Conservation (phyloP, 2,329 filamentous ascomycete species). For the Sphaerulina populicola region DNA sequence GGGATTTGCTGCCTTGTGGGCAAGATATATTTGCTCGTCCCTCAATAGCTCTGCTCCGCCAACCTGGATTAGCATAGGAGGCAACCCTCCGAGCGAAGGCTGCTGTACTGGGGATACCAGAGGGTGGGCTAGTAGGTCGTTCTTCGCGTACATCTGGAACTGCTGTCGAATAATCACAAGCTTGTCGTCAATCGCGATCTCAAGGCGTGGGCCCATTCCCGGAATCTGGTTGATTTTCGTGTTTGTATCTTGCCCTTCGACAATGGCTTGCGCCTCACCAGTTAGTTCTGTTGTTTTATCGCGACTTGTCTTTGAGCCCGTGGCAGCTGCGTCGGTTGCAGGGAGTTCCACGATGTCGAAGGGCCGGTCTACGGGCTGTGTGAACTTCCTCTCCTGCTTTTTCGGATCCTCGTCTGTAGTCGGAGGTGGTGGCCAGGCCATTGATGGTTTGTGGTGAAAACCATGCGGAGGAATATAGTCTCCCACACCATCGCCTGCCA, state of each 20-base stretch:
- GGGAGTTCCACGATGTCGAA: slow-evolving; percentile 27
- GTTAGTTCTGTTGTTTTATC: slow-evolving; percentile 15
- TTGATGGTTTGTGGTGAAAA: slow-evolving; percentile 82
- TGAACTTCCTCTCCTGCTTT: slow-evolving; percentile 15
- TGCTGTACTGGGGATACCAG: slow-evolving; percentile 84
- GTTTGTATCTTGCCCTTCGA: slow-evolving; percentile 14
- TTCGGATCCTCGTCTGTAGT: slow-evolving; percentile 51
- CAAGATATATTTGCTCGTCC: slow-evolving; percentile 91
- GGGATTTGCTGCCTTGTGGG: slow-evolving; percentile 88
- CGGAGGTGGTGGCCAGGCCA: slow-evolving; percentile 87
- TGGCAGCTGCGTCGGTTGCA: slow-evolving; percentile 14
- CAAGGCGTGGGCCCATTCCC: slow-evolving; percentile 40
- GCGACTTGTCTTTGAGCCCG: slow-evolving; percentile 12
- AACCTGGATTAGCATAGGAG: slow-evolving; percentile 75
- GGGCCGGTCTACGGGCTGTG: slow-evolving; percentile 21
- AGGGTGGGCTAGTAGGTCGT: slow-evolving; percentile 75
- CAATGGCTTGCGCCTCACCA: slow-evolving; percentile 5
- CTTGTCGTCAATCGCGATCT: slow-evolving; percentile 63
- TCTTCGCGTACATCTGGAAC: slow-evolving; percentile 81
- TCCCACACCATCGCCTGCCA: slow-evolving; percentile 60
- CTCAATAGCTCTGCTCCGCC: slow-evolving; percentile 83
- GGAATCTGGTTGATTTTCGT: slow-evolving; percentile 20
- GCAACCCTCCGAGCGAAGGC: slow-evolving; percentile 78
- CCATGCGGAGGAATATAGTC: slow-evolving; percentile 86
- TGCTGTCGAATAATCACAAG: slow-evolving; percentile 74